Percentiles rank a stretch among this genome's conserved stretches.
phyloP scores from a whole-genome alignment of 176 grass and related monocot genomes.

The Hyparrhenia diplandra region DNA sequence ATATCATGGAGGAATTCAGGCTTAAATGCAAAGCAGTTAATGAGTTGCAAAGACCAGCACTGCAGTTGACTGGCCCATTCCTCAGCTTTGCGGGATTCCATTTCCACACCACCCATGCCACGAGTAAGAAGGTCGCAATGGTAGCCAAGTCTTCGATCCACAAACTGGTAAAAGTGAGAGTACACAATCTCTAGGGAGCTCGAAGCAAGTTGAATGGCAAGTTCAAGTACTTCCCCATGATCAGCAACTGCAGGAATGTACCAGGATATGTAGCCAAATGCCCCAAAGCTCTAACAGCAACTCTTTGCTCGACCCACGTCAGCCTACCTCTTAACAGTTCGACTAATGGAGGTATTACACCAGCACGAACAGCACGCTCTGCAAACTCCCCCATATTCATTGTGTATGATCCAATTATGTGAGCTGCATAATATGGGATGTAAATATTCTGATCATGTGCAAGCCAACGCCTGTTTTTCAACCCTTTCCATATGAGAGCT shows the following conservation, averaged over 20 bases:
- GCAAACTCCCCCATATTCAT: conserved; percentile 99
- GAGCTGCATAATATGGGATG: conserved; percentile 94
- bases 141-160: conserved; percentile 85
- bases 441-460: conserved; percentile 98
- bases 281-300: conserved; percentile 89
- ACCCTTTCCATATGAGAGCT: conserved; percentile 94
- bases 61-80: conserved; percentile 99
- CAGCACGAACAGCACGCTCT: conserved; percentile 80
- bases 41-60: conserved; percentile 98
- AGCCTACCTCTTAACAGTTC: conserved; percentile 92
- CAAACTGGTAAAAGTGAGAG: conserved; percentile 91
- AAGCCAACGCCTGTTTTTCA: conserved; percentile 98
- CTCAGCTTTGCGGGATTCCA: conserved; percentile 98
- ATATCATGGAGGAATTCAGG: conserved; percentile 91
- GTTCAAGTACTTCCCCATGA: conserved; percentile 94
- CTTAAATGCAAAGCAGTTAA: conserved; percentile 99
- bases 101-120: conserved; percentile 96
- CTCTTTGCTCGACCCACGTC: conserved; percentile 99
- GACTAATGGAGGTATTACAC: conserved; percentile 89
- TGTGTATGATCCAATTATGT: conserved; percentile 98
- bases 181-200: conserved; percentile 98
- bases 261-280: conserved; percentile 95
- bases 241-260: conserved; percentile 85
- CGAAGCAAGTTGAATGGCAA: conserved; percentile 88
- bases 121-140: conserved; percentile 97